These are phyloP conservation scores for Colletotrichum musicola DNA, from an alignment of 2,329 filamentous ascomycete species.

Conservation along the genomic window DNA sequence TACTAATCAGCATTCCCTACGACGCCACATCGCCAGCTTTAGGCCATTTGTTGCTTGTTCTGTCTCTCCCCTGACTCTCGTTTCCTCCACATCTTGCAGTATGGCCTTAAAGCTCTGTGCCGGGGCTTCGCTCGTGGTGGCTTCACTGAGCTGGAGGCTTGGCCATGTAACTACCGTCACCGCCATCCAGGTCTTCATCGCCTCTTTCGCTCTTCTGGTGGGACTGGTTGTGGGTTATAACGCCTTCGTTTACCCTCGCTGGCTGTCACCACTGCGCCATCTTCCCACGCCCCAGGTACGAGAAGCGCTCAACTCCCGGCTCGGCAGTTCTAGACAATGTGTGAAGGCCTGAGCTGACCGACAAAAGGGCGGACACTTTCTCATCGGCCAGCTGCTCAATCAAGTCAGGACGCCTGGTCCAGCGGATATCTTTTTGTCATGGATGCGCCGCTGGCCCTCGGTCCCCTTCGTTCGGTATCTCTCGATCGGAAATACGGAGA, in stretches of 20 bases:
- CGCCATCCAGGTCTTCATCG: not conserved
- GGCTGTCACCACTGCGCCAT: slow-evolving; percentile 15
- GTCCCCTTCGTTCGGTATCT: slow-evolving; percentile 55
- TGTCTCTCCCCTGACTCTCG: not conserved
- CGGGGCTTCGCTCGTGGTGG: slow-evolving; percentile 11
- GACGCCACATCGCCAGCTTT: not conserved
- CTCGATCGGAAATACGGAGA: slow-evolving; percentile 51
- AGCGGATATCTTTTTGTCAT: slow-evolving; percentile 45
- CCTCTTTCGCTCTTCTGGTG: slow-evolving; percentile 2
- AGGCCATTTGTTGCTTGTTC: not conserved
- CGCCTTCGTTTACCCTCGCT: slow-evolving; percentile 54
- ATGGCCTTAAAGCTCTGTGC: slow-evolving; percentile 8
- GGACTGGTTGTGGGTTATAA: slow-evolving; percentile 48
- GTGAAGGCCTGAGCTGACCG: not conserved
- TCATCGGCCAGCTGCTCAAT: slow-evolving; percentile 56
- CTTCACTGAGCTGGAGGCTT: slow-evolving; percentile 1
- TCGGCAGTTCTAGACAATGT: not conserved
- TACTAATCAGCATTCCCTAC: not conserved
- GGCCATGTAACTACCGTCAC: not conserved
- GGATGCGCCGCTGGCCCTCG: slow-evolving; percentile 49
- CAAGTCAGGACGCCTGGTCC: slow-evolving; percentile 47
- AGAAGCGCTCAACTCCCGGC: not conserved
- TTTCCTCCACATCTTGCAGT: not conserved
- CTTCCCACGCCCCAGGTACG: slow-evolving; percentile 58
- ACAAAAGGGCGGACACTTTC: slow-evolving; percentile 50